Evolutionary conservation across 164 flowering plant species (phyloP), one percentile per base, ranked within the genome.

Genomic region (Brasenia schreberi): DNA sequence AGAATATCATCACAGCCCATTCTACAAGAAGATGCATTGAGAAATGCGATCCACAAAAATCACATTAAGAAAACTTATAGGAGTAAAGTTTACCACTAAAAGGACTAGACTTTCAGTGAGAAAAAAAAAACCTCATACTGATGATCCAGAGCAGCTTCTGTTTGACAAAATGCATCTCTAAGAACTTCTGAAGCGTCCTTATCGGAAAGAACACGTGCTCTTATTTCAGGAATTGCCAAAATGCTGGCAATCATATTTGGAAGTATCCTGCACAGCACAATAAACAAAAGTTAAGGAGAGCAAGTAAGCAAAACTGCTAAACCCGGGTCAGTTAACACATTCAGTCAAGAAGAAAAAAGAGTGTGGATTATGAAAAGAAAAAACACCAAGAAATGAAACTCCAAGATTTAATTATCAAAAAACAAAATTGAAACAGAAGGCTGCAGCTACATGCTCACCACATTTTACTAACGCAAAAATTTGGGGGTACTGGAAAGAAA

Each of bases 131-230:
- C 99, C 97, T 94, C 97, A 75, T 94, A 94, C 74, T 80, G 77
- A 77, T 91, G 85, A 80, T 82, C 77, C 86, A 94, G 66, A 75
- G 78, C 76, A 33, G 87, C 89, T 75, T 91, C 99, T 27, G 96
- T 87, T 66, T 82, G 83, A 63, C 67, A 76, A 78, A 94, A 84
- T 68, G 96, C 99, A 74, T 88, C 96, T 70, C 82, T 81, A 44
- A 94, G 92, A 66, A 91, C 84, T 69, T 89, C 92, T 64, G 99
- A 89, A 70, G 96, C 97, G 78, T 94, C 94, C 70, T 81, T 64
- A 16, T 64, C 69, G 43, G 87, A 81, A 65, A 94, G 70, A 71
- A 94, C 86, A 77, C 66, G 80, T 70, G 88, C 86, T 69, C 85
- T 85, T 71, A 69, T 85, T 19, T 69, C 73, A 43, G 87, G 67